phyloP scores from a whole-genome alignment of 768 basidiomycete species.

The Auriscalpium microsporum region DNA sequence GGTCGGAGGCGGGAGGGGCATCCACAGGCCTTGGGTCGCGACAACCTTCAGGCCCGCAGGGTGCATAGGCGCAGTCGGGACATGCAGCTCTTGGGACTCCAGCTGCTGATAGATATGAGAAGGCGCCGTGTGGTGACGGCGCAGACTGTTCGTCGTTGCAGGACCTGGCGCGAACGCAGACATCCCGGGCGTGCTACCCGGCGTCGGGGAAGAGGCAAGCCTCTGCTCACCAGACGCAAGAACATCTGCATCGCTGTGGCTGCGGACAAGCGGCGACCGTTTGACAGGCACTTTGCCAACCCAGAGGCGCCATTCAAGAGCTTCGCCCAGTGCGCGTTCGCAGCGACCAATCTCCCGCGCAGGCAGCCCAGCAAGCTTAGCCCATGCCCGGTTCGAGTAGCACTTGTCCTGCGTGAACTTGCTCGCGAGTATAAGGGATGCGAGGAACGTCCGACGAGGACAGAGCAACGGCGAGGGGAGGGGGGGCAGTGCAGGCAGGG shows the following conservation, averaged over 20 bases:
- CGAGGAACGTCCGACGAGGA: slow-evolving; percentile 82
- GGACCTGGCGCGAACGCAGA: not conserved
- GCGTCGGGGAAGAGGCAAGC: not conserved
- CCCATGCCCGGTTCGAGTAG: slow-evolving; percentile 92
- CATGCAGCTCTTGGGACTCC: not conserved
- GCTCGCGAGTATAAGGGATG: slow-evolving; percentile 79
- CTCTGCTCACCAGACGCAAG: not conserved
- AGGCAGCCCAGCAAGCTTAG: slow-evolving; percentile 82
- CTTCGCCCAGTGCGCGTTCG: slow-evolving; percentile 80
- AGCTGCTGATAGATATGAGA: not conserved
- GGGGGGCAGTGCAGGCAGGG: slow-evolving; percentile 27
- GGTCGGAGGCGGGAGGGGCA: not conserved
- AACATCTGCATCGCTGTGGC: slow-evolving; percentile 7
- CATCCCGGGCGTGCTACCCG: not conserved
- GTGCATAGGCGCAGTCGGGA: not conserved
- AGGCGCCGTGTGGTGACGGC: not conserved
- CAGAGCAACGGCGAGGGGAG: slow-evolving; percentile 81
- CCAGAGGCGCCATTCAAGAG: slow-evolving; percentile 89
- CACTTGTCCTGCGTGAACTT: slow-evolving; percentile 93
- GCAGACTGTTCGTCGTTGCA: not conserved
- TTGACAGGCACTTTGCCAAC: slow-evolving; percentile 57
- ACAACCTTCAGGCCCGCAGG: not conserved
- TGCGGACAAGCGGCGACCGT: slow-evolving; percentile 4
- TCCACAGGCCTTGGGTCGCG: not conserved
- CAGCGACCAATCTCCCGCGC: slow-evolving; percentile 82